Percentiles rank a stretch among this genome's conserved stretches.
phyloP scores from a whole-genome alignment of 345 rosid genomes.

The Trapa bicornis region DNA sequence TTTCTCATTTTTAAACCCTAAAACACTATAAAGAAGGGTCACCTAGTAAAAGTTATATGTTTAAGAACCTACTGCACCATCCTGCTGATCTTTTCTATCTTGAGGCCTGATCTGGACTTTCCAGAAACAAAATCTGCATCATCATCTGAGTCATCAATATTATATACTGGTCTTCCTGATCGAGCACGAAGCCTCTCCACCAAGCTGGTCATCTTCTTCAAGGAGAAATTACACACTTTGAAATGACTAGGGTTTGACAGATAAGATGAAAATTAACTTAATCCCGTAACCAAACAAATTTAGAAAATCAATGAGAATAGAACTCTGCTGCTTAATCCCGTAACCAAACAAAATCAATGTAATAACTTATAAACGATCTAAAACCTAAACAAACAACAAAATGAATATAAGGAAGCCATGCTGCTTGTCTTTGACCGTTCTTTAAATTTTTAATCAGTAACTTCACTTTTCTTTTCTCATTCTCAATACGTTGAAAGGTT shows the following conservation, averaged over 20 bases:
- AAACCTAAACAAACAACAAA: background rate
- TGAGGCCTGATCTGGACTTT: slow-evolving; percentile 35
- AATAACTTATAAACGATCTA: background rate
- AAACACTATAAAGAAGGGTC: background rate
- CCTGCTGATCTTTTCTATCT: slow-evolving; percentile 63
- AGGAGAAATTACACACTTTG: slow-evolving; percentile 5
- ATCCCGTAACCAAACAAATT: background rate
- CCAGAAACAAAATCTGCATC: slow-evolving; percentile 48
- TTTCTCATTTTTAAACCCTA: too few relatives aligned
- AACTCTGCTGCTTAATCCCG: background rate
- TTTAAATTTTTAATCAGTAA: background rate
- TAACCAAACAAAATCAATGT: background rate
- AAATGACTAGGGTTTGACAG: background rate
- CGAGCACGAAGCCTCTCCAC: slow-evolving; percentile 89
- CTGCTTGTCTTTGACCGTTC: too few relatives aligned
- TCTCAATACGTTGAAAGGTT: background rate
- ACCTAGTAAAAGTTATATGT: background rate
- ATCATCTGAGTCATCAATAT: slow-evolving; percentile 86
- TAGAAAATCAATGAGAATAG: background rate
- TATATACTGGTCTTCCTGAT: slow-evolving; percentile 79
- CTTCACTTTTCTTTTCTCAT: background rate
- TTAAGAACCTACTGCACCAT: slow-evolving; percentile 56
- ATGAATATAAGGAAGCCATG: too few relatives aligned
- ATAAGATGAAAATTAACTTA: background rate
- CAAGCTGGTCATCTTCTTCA: slow-evolving; percentile 93